These are phyloP conservation scores for Globisporangium spinosum DNA, from an alignment of 352 stramenopile species.

Conservation along the genomic window DNA sequence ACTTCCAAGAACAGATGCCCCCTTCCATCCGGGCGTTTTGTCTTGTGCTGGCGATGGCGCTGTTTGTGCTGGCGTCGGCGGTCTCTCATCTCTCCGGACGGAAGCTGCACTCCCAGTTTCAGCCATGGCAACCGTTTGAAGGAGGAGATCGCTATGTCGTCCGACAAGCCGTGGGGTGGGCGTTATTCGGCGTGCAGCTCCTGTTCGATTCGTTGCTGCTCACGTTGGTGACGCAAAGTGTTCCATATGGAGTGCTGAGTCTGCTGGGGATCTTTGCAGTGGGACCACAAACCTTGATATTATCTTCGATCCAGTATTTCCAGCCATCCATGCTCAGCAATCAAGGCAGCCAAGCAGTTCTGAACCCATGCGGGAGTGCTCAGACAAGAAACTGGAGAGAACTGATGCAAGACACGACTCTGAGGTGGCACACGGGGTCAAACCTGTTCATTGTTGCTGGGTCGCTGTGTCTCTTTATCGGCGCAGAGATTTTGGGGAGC, in stretches of 20 bases:
- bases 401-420: conserved; percentile 20
- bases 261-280: conserved; percentile 31
- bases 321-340: background rate
- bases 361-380: background rate
- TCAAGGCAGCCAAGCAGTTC: background rate
- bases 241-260: conserved; percentile 29
- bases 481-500: conserved; percentile 29
- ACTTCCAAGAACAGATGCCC: conserved; percentile 25
- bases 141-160: conserved; percentile 42
- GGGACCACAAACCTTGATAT: conserved; percentile 33
- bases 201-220: conserved; percentile 48
- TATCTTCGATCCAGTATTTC: conserved; percentile 41
- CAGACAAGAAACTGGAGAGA: conserved; percentile 17
- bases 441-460: conserved; percentile 29
- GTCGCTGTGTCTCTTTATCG: conserved; percentile 29
- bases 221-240: conserved; percentile 21
- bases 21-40: conserved; percentile 15
- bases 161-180: conserved; percentile 52
- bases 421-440: conserved; percentile 29
- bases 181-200: conserved; percentile 41
- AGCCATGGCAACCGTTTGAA: conserved; percentile 47
- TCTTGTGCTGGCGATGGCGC: conserved; percentile 23
- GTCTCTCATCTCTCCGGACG: conserved; percentile 32
- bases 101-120: conserved; percentile 27
- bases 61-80: conserved; percentile 30